These are phyloP conservation scores for Russula virescens DNA, from an alignment of 768 basidiomycete species.

Conservation along the genomic window DNA sequence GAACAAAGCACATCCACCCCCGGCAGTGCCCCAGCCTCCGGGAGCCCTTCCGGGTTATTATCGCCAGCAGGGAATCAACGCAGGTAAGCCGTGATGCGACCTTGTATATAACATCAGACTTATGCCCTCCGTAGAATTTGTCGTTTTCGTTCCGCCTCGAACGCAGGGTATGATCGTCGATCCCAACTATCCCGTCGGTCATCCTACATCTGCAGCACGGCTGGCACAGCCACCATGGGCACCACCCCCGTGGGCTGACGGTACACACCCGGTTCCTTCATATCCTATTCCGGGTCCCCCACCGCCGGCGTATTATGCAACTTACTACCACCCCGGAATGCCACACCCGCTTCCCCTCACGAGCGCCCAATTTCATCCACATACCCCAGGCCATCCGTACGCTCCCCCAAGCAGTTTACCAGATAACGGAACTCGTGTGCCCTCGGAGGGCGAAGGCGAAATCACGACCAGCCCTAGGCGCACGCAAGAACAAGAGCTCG, in stretches of 20 bases:
- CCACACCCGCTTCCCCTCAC: slow-evolving; percentile 28
- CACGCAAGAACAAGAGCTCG: slow-evolving; percentile 7
- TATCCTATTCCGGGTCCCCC: slow-evolving; percentile 19
- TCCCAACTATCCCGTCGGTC: slow-evolving; percentile 38
- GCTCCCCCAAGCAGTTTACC: neutral
- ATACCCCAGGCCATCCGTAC: slow-evolving; percentile 1
- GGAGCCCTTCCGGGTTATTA: slow-evolving; percentile 54
- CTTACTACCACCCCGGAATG: slow-evolving; percentile 24
- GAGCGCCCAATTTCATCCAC: slow-evolving; percentile 11
- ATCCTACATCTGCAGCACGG: slow-evolving; percentile 52
- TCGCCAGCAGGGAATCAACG: slow-evolving; percentile 52
- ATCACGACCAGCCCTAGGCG: slow-evolving; percentile 9
- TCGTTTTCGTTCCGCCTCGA: slow-evolving; percentile 25
- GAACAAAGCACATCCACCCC: slow-evolving; percentile 29
- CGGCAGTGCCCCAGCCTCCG: slow-evolving; percentile 34
- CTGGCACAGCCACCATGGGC: slow-evolving; percentile 30
- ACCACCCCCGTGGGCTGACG: slow-evolving; percentile 37
- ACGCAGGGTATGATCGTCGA: slow-evolving; percentile 40
- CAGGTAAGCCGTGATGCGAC: slow-evolving; percentile 31
- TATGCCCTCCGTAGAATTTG: slow-evolving; percentile 9
- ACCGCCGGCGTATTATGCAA: slow-evolving; percentile 16
- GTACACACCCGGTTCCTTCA: slow-evolving; percentile 26
- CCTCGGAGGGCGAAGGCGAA: slow-evolving; percentile 13
- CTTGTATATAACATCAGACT: neutral
- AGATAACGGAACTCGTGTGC: slow-evolving; percentile 1